phyloP scores from a whole-genome alignment of 768 basidiomycete genomes.

The Tricholoma matsutake region DNA sequence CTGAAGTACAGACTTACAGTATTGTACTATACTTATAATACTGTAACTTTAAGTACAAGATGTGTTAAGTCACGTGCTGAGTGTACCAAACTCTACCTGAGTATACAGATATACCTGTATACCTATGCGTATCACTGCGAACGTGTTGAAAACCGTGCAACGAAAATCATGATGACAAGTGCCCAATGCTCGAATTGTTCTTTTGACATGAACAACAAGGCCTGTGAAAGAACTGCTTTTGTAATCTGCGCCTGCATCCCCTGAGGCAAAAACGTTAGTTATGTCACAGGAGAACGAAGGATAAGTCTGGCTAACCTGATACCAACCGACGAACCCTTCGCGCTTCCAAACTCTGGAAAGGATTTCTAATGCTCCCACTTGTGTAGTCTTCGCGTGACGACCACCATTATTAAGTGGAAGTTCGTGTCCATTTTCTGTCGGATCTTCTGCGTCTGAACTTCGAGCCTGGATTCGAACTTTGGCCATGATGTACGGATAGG shows the following conservation, averaged over 20 bases:
- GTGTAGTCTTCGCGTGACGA: conserved; percentile 46
- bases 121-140: not conserved
- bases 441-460: conserved; percentile 53
- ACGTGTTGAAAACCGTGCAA: conserved; percentile 34
- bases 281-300: not conserved
- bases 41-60: too few relatives aligned
- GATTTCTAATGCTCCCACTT: conserved; percentile 75
- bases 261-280: conserved; percentile 33
- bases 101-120: too few relatives aligned
- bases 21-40: too few relatives aligned
- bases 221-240: conserved; percentile 95
- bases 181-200: conserved; percentile 95
- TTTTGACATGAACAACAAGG: conserved; percentile 94
- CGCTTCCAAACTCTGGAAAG: conserved; percentile 66
- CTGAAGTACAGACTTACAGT: not conserved
- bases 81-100: too few relatives aligned
- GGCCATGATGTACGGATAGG: conserved; percentile 94
- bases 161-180: conserved; percentile 61
- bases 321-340: conserved; percentile 91
- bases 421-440: conserved; percentile 36
- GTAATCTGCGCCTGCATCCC: conserved; percentile 96
- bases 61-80: not conserved
- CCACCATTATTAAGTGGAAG: conserved; percentile 36
- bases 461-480: conserved; percentile 95
- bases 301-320: conserved; percentile 60